Evolutionary conservation across 2,329 filamentous ascomycete species (phyloP), one percentile per base, ranked within the genome.

Genomic region (Colletotrichum cuscutae): DNA sequence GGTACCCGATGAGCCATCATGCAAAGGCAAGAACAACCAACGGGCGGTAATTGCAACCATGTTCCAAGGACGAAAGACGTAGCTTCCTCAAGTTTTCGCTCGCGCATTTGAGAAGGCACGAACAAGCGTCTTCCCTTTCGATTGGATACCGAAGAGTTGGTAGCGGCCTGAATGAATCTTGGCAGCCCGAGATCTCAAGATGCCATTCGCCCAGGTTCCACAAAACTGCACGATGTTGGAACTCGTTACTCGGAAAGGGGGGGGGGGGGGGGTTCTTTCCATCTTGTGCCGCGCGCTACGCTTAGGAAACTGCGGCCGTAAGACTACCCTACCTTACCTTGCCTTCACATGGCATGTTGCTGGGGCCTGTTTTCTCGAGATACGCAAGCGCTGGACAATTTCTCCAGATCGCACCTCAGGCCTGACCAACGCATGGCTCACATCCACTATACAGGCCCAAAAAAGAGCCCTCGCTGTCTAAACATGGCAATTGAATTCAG

Each of bases 231-330:
- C 37, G 13, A 42, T 26, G 42, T 35, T 30, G 46, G 26, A 42
- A n/a, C 13, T 42, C 37, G 37, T 42, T 42, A 15, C 13, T 22
- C 35, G 13, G 24, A 24, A n/a, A n/a, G n/a, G n/a, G n/a, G 4
- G 26, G 26, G 26, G 24, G 24, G 24, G 8, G 30, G 12, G 37
- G 59, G 22, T 62, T 61, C 5, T 15, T n/a, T 37, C 4, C 37
- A 8, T 54, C n/a, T 53, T 53, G 4, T 68, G n/a, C 56, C 56
- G 57, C 56, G 57, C 56, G 57, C 65, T 68, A 61, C 42, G 56
- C n/a, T 15, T n/a, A 8, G 12, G 19, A 6, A 53, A 19, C 15
- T 37, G 24, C 30, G 64, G 42, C 57, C 15, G 42, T 26, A 32
- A 19, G 12, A 26, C 4, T 13, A 5, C 32, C 11, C 11, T 32